Conservation (phyloP, 495 filamentous ascomycete genomes). For the Hypomontagnella monticulosa region DNA sequence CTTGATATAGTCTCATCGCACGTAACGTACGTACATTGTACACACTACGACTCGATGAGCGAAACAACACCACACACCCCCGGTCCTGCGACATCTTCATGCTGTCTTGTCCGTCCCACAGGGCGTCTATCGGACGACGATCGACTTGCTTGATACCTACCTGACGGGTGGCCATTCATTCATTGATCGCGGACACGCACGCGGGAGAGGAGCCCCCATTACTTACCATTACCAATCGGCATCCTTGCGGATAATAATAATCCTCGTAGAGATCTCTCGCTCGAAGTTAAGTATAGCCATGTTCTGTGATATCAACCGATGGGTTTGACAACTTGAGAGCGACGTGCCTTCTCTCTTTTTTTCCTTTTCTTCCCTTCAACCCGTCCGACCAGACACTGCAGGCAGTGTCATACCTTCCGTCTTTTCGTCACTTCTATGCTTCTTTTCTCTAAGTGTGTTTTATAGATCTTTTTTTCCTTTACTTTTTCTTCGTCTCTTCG, state of each 20-base stretch:
- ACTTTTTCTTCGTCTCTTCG: neutral
- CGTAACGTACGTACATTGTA: no score
- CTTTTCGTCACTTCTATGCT: slow-evolving; percentile 7
- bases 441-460: slow-evolving; percentile 24
- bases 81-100: slow-evolving; percentile 27
- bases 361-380: slow-evolving; percentile 7
- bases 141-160: slow-evolving; percentile 31
- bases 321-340: no score
- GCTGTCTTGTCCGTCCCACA: slow-evolving; percentile 11
- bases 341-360: no score
- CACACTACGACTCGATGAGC: neutral
- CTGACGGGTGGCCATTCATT: no score
- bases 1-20: no score
- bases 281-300: slow-evolving; percentile 28
- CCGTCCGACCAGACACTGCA: slow-evolving; percentile 26
- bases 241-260: slow-evolving; percentile 16
- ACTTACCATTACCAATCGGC: slow-evolving; percentile 14
- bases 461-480: slow-evolving; percentile 12
- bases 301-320: slow-evolving; percentile 2
- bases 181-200: slow-evolving; percentile 7
- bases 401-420: slow-evolving; percentile 31
- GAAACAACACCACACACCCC: neutral
- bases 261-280: slow-evolving; percentile 6
- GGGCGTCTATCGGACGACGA: slow-evolving; percentile 8
- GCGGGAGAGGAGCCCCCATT: no score